Evolutionary conservation across 2,329 filamentous ascomycete species (phyloP), one percentile per base, ranked within the genome.

Genomic region (Scolecobasidium constrictum): DNA sequence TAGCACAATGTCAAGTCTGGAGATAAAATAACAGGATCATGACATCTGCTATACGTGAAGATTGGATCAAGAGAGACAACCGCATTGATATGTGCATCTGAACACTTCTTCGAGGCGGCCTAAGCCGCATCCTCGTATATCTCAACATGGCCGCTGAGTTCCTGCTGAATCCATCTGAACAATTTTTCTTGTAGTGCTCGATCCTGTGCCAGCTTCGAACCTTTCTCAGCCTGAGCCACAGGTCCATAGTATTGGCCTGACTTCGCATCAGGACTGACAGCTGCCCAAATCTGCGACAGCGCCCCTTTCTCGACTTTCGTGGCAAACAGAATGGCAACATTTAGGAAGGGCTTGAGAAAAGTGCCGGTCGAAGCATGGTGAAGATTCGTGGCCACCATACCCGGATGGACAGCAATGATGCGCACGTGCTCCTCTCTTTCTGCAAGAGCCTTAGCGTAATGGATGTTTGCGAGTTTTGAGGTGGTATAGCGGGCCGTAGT

Each of bases 401-500:
- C 71, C 0, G 71, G 71, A 45, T 74, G 70, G 3, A 72, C 47
- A 1, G 64, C 56, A 0, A 66, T 60, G 7, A 56, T 56, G 0
- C 60, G 68, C 40, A 74, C 62, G 3, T 56, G 43, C 2, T 70
- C 69, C 46, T 72, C 67, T 0, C 57, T 59, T 11, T 52, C 46
- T 1, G 67, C 64, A 3, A 72, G 56, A 33, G 65, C 58, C 5
- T 57, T 52, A 0, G 67, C 56, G 49, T 64, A 71, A 1, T 72
- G 60, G 12, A 73, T 56, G 36, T 72, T 72, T 3, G 68, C 67
- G 3, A 74, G 59, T 48, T 74, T 74, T 26, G 61, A 64, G 34
- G 66, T 60, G 4, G 65, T 67, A 53, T 75, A 74, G 18, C 68
- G 63, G 3, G 44, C 46, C n/a, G 48, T 38, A n/a, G n/a, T n/a